Percentiles rank a stretch among this genome's conserved stretches.
phyloP scores from a whole-genome alignment of 257 asterid species.

The Sherardia arvensis region DNA sequence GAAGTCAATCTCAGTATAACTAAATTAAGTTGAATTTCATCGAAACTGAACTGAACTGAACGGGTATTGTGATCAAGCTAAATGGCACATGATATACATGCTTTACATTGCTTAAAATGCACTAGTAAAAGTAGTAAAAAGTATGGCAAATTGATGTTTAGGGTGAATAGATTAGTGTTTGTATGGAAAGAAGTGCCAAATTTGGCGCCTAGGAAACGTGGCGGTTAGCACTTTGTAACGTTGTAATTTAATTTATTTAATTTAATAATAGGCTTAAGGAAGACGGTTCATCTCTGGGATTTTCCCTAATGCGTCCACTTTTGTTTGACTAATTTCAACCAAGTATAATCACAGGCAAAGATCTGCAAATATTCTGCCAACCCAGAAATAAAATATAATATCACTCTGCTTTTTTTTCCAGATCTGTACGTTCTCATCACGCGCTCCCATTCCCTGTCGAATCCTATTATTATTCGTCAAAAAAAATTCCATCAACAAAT shows the following conservation, averaged over 20 bases:
- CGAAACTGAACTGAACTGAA: too few relatives aligned
- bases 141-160: not conserved
- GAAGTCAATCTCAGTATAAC: too few relatives aligned
- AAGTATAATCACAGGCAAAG: not conserved
- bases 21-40: too few relatives aligned
- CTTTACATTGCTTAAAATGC: too few relatives aligned
- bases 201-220: conserved; percentile 10
- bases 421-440: not conserved
- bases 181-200: conserved; percentile 1
- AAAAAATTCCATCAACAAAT: too few relatives aligned
- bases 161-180: not conserved
- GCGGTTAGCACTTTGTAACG: not conserved
- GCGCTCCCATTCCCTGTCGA: not conserved
- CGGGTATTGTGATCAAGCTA: too few relatives aligned
- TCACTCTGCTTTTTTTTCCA: not conserved
- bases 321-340: not conserved
- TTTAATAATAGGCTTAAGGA: not conserved
- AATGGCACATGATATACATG: too few relatives aligned
- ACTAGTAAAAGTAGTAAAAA: too few relatives aligned
- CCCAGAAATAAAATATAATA: not conserved
- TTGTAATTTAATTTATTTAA: not conserved
- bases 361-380: not conserved
- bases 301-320: not conserved
- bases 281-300: not conserved
- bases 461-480: too few relatives aligned